Base-by-base conservation (phyloP, 2,329 filamentous ascomycete species). In the Aspergillus japonicus region DNA sequence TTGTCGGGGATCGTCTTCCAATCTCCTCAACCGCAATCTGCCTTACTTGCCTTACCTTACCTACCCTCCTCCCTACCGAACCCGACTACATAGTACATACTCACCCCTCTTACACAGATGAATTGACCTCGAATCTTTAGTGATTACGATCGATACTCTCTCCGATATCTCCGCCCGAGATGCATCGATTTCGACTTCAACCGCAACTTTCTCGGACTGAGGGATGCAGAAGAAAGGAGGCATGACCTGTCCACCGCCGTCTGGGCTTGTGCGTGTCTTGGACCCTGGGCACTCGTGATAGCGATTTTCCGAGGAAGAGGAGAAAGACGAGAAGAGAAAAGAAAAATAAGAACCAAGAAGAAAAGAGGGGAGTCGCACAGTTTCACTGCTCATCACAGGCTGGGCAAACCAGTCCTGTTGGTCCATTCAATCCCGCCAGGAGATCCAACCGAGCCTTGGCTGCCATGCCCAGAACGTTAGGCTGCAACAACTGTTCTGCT, bases 401-500 rank as follows among this genome's bases (percentile, higher is more conserved):
- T 44, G 39, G 39, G 39, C 39, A 44, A 44, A 44, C 14, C 39
- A n/a, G 16, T 47, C 52, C 52, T 23, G 52, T 54, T 54, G 52
- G 52, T 47, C 23, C 35, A 31, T 44, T 16, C 16, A 29, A 35
- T 5, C 52, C 52, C 52, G 52, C 52, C 23, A 54, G 39, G 39
- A 44, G 52, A 54, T 54, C 52, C 24, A 54, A 44, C 29, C 39
- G 24, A 31, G n/a, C 47, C 52, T 54, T 47, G 52, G 42, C 52
- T 54, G 39, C 19, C 52, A 54, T 44, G 52, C 39, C 52, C 52
- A 54, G 52, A 54, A 16, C 39, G 39, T 47, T 54, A 26, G 52
- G 52, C 24, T 54, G 39, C 47, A 39, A 44, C 47, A 54, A 54
- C 42, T 54, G n/a, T 54, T 33, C 52, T 54, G 52, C 52, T 54